Evolutionary conservation across 768 basidiomycete genomes (phyloP), one percentile per base, ranked within the genome.

Genomic region (Lentinus brumalis): DNA sequence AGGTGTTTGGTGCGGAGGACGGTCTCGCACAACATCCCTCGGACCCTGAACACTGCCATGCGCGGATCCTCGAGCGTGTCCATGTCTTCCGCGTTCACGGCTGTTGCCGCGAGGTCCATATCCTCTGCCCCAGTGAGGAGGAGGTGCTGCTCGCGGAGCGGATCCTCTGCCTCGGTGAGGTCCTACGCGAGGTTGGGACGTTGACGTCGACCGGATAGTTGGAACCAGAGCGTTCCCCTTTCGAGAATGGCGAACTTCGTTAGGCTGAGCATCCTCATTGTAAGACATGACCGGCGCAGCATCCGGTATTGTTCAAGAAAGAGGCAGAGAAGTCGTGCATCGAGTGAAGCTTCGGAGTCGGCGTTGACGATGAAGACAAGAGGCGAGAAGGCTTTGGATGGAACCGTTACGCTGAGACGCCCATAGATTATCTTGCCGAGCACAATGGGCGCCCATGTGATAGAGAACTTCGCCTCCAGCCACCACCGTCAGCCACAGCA

Each of bases 181-280:
- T 18, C 56, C 45, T 6, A 50, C 5, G 9, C 31, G 15, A 10
- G 56, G 39, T 11, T 41, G 29, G 52, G 58, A 52, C 60, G 70
- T 41, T 35, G 35, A 52, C 60, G 70, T 41, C 11, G 35, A 35
- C 45, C 66, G 69, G 26, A 78, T 70, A 15, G 57, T 65, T 4
- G 77, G 78, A 3, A 78, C 56, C 15, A 40, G 21, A 0, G 68
- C 46, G 7, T 54, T 66, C 0, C 77, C 76, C 56, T 78, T 78
- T 42, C 74, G 72, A 30, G 70, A 56, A 55, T 73, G 66, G 49
- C 76, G 76, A 5, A 70, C 59, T 61, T 78, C 76, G 61, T 79
- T 78, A 18, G 76, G 77, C 53, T 80, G 78, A 1, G 62, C 60
- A 61, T 79, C 78, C 60, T 80, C 78, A 16, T 30, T 53, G 52